Evolutionary conservation across 176 grass and related monocot genomes (phyloP).

Genomic region (Hyparrhenia diplandra): DNA sequence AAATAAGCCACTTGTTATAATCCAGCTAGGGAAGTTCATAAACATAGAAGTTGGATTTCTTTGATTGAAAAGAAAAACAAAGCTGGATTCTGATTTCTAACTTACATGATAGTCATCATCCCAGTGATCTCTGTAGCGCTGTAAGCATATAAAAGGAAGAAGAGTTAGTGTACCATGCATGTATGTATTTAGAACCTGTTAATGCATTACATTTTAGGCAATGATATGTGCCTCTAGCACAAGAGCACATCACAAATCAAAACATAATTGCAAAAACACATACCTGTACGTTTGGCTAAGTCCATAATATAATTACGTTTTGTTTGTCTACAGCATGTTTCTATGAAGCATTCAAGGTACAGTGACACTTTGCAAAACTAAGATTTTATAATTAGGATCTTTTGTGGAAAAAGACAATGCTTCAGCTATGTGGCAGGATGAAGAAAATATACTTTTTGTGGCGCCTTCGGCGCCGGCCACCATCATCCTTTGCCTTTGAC

Average conservation of each 20-base stretch:
- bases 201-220: background rate
- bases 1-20: background rate
- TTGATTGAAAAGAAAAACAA: background rate
- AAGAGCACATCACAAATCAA: background rate
- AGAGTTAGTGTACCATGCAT: background rate
- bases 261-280: background rate
- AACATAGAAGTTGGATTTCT: background rate
- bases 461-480: slow-evolving; percentile 58
- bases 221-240: background rate
- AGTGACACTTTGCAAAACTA: background rate
- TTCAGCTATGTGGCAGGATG: background rate
- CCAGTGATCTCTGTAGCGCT: slow-evolving; percentile 68
- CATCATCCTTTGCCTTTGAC: slow-evolving; percentile 76
- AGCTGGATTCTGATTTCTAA: slow-evolving; percentile 36
- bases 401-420: background rate
- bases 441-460: slow-evolving; percentile 57
- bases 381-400: background rate
- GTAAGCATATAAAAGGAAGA: slow-evolving; percentile 23
- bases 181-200: background rate
- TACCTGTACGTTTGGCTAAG: background rate
- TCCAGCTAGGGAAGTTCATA: background rate
- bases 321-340: no score
- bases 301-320: background rate
- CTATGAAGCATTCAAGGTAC: background rate
- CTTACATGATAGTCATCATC: slow-evolving; percentile 99